Conservation (phyloP, 805 yeast species). For the Hagleromyces aurorensis region DNA sequence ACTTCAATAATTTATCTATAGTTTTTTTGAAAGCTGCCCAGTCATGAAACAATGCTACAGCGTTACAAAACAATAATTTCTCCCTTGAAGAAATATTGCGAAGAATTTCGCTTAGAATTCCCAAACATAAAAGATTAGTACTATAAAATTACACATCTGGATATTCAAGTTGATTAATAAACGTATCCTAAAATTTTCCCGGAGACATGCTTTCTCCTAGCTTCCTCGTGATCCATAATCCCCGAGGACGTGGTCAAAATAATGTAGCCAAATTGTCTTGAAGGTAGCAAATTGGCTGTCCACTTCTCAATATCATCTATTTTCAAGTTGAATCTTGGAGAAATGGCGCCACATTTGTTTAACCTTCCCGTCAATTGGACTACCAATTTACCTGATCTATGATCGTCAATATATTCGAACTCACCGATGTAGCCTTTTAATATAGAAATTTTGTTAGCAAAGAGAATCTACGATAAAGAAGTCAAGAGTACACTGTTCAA, state of each 20-base stretch:
- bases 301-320: slow-evolving; percentile 93
- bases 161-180: no score
- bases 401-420: slow-evolving; percentile 97
- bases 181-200: slow-evolving; percentile 98
- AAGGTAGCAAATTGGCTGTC: slow-evolving; percentile 96
- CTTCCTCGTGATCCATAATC: slow-evolving; percentile 99
- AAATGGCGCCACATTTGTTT: slow-evolving; percentile 97
- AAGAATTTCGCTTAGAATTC: no score
- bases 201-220: slow-evolving; percentile 98
- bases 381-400: slow-evolving; percentile 97
- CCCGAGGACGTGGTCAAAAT: slow-evolving; percentile 98
- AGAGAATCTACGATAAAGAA: no score
- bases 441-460: slow-evolving; percentile 11
- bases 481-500: slow-evolving; percentile 3
- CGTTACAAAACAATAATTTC: no score
- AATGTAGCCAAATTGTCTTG: slow-evolving; percentile 98
- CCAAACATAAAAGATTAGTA: no score
- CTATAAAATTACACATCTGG: no score
- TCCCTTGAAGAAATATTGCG: no score
- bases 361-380: slow-evolving; percentile 95
- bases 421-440: slow-evolving; percentile 75
- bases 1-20: no score
- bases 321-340: slow-evolving; percentile 97
- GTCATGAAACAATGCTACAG: no score
- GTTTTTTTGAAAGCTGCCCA: no score